These are phyloP conservation scores for Houttuynia cordata DNA, from an alignment of 164 flowering plant genomes.

Conservation along the genomic window DNA sequence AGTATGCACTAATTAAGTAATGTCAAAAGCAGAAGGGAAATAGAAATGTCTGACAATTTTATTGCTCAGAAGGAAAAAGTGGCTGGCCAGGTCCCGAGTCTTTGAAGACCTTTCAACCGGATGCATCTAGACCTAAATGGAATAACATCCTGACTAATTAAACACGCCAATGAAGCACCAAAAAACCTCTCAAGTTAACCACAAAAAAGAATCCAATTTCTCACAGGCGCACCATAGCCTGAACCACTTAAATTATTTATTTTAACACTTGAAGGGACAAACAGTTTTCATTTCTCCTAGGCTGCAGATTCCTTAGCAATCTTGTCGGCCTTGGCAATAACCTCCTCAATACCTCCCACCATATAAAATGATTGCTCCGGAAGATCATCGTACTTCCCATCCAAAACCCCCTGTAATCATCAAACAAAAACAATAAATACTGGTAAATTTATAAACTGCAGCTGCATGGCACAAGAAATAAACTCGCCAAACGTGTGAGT, in stretches of 20 bases:
- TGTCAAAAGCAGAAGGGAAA: too few species aligned
- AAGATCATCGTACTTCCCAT: constrained; percentile 92
- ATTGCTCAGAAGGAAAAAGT: background rate
- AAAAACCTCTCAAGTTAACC: background rate
- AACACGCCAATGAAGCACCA: background rate
- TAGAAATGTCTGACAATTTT: background rate
- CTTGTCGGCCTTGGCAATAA: constrained; percentile 94
- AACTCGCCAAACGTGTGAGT: too few species aligned
- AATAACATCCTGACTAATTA: background rate
- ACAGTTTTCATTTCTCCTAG: background rate
- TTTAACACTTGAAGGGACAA: background rate
- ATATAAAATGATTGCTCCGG: constrained; percentile 93
- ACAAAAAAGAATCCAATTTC: background rate
- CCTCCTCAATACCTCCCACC: constrained; percentile 99
- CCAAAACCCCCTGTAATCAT: constrained; percentile 71
- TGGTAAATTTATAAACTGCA: background rate
- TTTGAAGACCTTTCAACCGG: background rate
- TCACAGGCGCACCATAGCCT: background rate
- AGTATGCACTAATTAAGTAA: too few species aligned
- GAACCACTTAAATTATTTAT: background rate
- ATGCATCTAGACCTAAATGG: background rate
- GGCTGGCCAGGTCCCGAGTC: background rate
- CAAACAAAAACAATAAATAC: background rate
- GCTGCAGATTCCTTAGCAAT: constrained; percentile 56
- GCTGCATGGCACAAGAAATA: background rate